phyloP scores from a whole-genome alignment of 2,329 filamentous ascomycete genomes.

The Cercospora sp. region DNA sequence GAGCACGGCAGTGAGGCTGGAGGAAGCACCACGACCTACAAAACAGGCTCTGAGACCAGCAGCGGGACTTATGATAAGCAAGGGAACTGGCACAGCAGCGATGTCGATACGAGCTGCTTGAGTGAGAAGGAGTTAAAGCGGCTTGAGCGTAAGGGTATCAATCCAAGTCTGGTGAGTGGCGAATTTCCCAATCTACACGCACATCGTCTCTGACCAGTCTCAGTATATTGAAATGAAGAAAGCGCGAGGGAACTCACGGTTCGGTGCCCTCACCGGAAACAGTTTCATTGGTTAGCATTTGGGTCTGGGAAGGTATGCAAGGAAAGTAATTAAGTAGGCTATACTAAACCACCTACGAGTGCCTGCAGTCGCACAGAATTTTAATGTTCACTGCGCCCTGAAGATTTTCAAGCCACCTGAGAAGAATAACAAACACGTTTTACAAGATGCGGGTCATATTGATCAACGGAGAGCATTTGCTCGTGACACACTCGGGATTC shows the following conservation, averaged over 20 bases:
- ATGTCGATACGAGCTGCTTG: constrained; percentile 42
- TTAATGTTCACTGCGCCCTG: too few species aligned
- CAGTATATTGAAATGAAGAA: constrained; percentile 52
- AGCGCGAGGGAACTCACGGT: constrained; percentile 39
- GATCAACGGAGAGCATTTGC: too few species aligned
- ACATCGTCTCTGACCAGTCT: constrained; percentile 33
- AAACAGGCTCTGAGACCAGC: constrained; percentile 28
- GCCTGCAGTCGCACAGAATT: background rate
- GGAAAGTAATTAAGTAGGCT: background rate
- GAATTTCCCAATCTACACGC: too few species aligned
- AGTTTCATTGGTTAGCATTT: constrained; percentile 10
- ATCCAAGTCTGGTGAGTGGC: constrained; percentile 33
- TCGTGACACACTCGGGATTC: too few species aligned
- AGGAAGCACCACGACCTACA: constrained; percentile 28
- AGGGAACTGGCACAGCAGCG: constrained; percentile 44
- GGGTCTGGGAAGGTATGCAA: background rate
- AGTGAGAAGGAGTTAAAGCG: constrained; percentile 47
- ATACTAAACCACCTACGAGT: background rate
- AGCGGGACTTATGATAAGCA: constrained; percentile 3
- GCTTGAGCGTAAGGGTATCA: constrained; percentile 50
- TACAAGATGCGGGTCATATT: too few species aligned
- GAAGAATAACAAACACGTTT: too few species aligned
- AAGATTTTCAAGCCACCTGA: too few species aligned
- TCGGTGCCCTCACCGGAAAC: constrained; percentile 36
- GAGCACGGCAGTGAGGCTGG: constrained; percentile 29